Evolutionary conservation across 169 alveolate species (phyloP).

Genomic region (Cryptosporidium viatorum): DNA sequence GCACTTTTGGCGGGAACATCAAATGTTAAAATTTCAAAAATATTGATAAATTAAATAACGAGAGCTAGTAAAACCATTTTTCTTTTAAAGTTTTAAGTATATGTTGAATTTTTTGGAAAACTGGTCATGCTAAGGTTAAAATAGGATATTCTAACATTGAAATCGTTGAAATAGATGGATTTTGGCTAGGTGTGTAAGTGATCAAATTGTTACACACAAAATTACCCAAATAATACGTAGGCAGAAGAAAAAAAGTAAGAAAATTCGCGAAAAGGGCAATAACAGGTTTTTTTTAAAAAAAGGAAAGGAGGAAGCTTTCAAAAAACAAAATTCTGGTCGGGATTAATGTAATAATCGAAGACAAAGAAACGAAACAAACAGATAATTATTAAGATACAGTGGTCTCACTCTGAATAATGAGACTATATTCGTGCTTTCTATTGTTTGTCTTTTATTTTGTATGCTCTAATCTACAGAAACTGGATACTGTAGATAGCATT

Average conservation of each 20-base stretch:
- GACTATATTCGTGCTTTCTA: not conserved
- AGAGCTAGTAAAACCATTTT: not conserved
- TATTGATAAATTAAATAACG: not conserved
- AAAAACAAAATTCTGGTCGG: not conserved
- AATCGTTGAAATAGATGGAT: not conserved
- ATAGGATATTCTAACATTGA: not conserved
- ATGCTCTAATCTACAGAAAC: not conserved
- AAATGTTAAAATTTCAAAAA: not conserved
- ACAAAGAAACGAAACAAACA: not conserved
- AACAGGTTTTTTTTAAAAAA: not conserved
- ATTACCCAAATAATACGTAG: constrained; percentile 31
- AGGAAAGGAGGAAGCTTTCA: not conserved
- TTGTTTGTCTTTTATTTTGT: not conserved
- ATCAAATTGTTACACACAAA: not conserved
- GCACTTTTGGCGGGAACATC: not conserved
- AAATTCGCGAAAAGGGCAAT: not conserved
- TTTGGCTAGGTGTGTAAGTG: constrained; percentile 7
- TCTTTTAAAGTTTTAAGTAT: not conserved
- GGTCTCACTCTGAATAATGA: constrained; percentile 10
- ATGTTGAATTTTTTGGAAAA: not conserved
- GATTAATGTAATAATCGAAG: not conserved
- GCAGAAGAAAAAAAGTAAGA: not conserved
- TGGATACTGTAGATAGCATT: not conserved
- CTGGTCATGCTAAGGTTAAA: not conserved
- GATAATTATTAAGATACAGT: not conserved